Evolutionary conservation across 306 rosid genomes (phyloP).

Genomic region (Cicer arietinum): DNA sequence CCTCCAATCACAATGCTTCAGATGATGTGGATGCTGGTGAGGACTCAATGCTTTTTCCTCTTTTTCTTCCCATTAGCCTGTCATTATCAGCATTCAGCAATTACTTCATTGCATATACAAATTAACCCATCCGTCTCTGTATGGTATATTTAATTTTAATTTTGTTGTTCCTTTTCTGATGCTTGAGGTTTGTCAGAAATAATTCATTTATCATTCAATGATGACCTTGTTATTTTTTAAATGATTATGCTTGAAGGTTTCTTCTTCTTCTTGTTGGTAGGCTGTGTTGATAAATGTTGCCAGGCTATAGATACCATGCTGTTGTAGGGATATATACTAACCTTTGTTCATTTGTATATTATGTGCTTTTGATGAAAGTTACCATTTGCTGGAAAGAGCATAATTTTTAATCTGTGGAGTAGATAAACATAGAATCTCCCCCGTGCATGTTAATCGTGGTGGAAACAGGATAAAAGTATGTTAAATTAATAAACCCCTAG

Average conservation of each 20-base stretch:
- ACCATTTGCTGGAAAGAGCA: conserved; percentile 2
- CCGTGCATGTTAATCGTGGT: background rate
- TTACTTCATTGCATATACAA: conserved; percentile 28
- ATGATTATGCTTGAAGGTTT: conserved; percentile 18
- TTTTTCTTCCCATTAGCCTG: conserved; percentile 1
- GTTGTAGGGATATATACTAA: conserved; percentile 12
- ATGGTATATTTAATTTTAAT: background rate
- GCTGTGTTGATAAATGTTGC: conserved; percentile 12
- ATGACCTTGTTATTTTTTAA: conserved; percentile 15
- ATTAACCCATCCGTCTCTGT: background rate
- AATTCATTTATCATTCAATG: background rate
- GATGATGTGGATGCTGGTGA: conserved; percentile 78
- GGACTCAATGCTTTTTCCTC: conserved; percentile 39
- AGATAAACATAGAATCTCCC: background rate
- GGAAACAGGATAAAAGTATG: background rate
- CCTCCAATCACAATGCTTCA: conserved; percentile 51
- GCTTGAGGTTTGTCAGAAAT: conserved; percentile 21
- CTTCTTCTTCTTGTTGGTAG: conserved; percentile 35
- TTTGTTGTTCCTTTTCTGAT: conserved; percentile 11
- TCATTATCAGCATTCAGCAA: background rate
- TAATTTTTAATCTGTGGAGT: background rate
- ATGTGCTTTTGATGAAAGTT: conserved; percentile 27
- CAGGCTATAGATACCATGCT: conserved; percentile 3
- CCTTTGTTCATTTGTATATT: conserved; percentile 25
- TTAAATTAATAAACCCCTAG: background rate